Evolutionary conservation across 345 rosid species (phyloP), one percentile per base, ranked within the genome.

Genomic region (Brassica rapa): DNA sequence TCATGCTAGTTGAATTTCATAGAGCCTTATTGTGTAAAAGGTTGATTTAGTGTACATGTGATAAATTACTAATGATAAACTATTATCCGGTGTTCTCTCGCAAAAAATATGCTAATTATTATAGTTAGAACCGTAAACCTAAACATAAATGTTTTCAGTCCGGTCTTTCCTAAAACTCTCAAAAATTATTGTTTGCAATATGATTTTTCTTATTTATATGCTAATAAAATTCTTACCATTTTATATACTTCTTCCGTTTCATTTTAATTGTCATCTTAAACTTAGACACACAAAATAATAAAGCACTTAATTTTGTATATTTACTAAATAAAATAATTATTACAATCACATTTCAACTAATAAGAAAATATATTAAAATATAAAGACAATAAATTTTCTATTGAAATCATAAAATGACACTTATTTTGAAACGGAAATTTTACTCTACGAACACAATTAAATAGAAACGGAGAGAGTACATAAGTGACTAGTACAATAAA

Each of bases 1-100:
- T 61, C 62, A 12, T 55, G 19, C 41, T n/a, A 3, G 29, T 10
- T 72, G 11, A 73, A 46, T 46, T 73, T 73, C 16, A 9, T 64
- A 64, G 3, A 23, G n/a, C 23, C 30, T 1, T 61, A 2, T 62
- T 0, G 2, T 43, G 4, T 43, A 8, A 15, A 19, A 11, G 14
- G 1, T 64, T n/a, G 51, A 21, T 12, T 63, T 62, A 0, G 12
- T 19, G 8, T 21, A 62, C 9, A 29, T 30, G 0, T 8, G 30
- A 11, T 16, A 55, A 55, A 16, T 55, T 55, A 49, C 16, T 49
- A 49, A 14, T 49, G 19, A 49, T 6, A 35, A 49, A 14, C 1
- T 49, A 49, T 49, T 49, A 49, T 14, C 19, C 55, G 16, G 7
- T 14, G 53, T 43, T 43, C 15, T 12, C 53, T 43, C 14, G 16